phyloP scores from a whole-genome alignment of 176 grass and related monocot species.

The Panicum miliaceum region DNA sequence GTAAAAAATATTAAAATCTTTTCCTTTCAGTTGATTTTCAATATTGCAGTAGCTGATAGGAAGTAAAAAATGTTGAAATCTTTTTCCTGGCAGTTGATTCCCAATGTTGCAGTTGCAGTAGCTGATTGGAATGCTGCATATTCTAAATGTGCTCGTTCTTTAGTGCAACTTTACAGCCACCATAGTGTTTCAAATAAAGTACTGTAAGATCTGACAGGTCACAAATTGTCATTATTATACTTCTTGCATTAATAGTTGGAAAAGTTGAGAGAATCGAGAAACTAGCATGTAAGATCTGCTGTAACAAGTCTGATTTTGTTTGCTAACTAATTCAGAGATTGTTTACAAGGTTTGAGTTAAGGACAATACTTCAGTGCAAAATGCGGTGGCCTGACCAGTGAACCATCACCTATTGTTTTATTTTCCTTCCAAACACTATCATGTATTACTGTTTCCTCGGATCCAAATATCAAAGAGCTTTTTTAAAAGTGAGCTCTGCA shows the following conservation, averaged over 20 bases:
- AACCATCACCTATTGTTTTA: not conserved
- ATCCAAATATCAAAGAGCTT: conserved; percentile 12
- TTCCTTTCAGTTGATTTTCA: not conserved
- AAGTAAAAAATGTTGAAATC: not conserved
- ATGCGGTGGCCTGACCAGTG: not conserved
- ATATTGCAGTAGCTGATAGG: not conserved
- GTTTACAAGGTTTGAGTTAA: not conserved
- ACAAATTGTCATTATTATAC: not conserved
- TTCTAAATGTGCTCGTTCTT: not conserved
- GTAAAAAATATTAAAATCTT: not conserved
- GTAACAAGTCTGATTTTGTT: not conserved
- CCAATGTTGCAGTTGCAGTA: conserved; percentile 16
- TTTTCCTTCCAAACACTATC: conserved; percentile 27
- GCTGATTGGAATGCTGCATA: not conserved
- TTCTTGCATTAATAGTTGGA: not conserved
- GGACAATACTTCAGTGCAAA: not conserved
- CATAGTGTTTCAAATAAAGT: not conserved
- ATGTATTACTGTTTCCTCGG: not conserved
- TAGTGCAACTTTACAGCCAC: conserved; percentile 12
- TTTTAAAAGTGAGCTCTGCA: conserved; percentile 3
- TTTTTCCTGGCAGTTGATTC: conserved; percentile 25
- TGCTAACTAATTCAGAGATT: not conserved
- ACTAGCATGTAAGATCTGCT: not conserved
- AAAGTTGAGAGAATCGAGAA: not conserved
- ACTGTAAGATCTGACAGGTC: not conserved